Base-by-base conservation (phyloP, 2,329 filamentous ascomycete genomes). In the Trichophyton benhamiae region DNA sequence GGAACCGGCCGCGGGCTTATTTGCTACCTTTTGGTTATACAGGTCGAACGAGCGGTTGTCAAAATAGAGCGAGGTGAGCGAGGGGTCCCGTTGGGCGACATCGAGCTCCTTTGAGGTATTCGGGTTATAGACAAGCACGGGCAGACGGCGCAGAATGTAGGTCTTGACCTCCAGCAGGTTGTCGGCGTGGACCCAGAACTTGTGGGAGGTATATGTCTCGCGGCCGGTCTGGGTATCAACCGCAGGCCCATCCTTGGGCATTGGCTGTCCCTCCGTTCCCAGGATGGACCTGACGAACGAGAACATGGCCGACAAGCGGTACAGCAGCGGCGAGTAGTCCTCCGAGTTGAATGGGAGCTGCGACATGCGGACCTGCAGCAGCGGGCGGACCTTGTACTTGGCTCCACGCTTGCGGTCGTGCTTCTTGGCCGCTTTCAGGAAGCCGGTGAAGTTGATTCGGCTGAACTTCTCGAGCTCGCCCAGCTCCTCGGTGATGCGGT, bases 371-470 rank as follows among this genome's bases (percentile, higher is more conserved):
- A 96, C 87, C 76, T 96, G 89, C 76, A 97, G 86, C 78, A 97
- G 86, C 30, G 94, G 91, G 25, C 90, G 85, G 67, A 97, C 88
- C 72, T 87, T 89, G 79, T 97, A 97, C 60, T 85, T 82, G 66
- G 85, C 82, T 61, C 91, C 91, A 66, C 92, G 83, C 77, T 92
- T 95, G 67, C 94, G 88, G 76, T 99, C 94, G 76, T 99, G 94
- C 78, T 99, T 99, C 84, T 99, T 99, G 61, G 91, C 91, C 57
- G 95, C 95, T 80, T 99, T 99, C 71, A 96, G 82, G 76, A 97
- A 96, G 57, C 91, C 94, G 4, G 94, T 96, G 75, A 96, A 99
- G 78, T 99, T 99, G 78, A 96, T 87, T 66, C 87, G 88, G 75
- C 90, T 94, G 77, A 94, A 99, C 74, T 89, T 94, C 76, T 96